Evolutionary conservation across 352 stramenopile species (phyloP).

Genomic region (Globisporangium abappressorium): DNA sequence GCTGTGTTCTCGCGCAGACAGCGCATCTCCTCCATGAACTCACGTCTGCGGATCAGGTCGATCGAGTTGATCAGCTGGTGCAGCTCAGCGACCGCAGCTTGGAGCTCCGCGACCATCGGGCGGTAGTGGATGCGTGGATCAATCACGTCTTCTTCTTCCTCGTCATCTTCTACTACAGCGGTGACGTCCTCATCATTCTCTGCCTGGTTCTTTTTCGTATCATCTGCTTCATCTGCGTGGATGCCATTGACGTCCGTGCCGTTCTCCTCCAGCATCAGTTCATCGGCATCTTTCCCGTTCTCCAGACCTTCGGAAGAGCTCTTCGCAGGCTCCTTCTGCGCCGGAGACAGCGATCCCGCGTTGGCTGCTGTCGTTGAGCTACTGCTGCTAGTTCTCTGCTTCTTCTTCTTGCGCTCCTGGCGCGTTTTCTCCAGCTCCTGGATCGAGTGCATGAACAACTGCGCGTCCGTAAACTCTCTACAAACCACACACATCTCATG

Average conservation of each 20-base stretch:
- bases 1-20: slow-evolving; percentile 86
- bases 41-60: slow-evolving; percentile 71
- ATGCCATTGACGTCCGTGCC: slow-evolving; percentile 11
- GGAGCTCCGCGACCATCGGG: slow-evolving; percentile 80
- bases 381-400: slow-evolving; percentile 22
- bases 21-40: slow-evolving; percentile 85
- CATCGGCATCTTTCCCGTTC: slow-evolving; percentile 15
- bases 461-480: slow-evolving; percentile 81
- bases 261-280: slow-evolving; percentile 19
- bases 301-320: slow-evolving; percentile 7
- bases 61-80: slow-evolving; percentile 88
- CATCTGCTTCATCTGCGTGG: background rate
- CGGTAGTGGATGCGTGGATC: slow-evolving; percentile 84
- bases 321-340: slow-evolving; percentile 15
- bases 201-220: slow-evolving; percentile 12
- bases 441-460: slow-evolving; percentile 83
- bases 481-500: slow-evolving; percentile 1
- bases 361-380: background rate
- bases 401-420: slow-evolving; percentile 60
- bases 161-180: slow-evolving; percentile 11
- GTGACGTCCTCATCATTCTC: background rate
- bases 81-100: slow-evolving; percentile 71
- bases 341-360: slow-evolving; percentile 8
- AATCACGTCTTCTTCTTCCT: slow-evolving; percentile 76
- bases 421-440: slow-evolving; percentile 72